Evolutionary conservation across 2,329 filamentous ascomycete genomes (phyloP), one percentile per base, ranked within the genome.

Genomic region (Gliomastix tumulicola): DNA sequence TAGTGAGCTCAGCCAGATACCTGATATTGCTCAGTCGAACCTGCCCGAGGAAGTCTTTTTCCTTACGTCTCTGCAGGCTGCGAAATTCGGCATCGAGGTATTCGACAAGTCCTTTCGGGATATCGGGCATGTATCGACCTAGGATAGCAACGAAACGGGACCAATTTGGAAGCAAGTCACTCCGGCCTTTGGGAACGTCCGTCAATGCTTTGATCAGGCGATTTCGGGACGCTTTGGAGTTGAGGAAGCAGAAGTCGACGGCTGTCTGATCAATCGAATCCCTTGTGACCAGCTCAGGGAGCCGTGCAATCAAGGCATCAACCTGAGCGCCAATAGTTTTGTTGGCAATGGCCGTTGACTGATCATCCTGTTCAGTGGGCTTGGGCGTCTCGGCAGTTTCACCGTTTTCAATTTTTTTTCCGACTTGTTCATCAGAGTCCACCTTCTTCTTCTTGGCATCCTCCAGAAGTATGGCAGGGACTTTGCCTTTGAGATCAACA

Each of bases 261-360:
- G 94, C 92, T 32, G 86, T 81, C 56, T 96, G 83, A 53, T 98
- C 92, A 37, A 96, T 87, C 35, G 80, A 70, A 35, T 98, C 94
- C 54, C 96, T 97, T 52, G 77, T 90, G 25, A 86, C 90, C 36
- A 98, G 68, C 42, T 97, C 90, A 0, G 89, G 88, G n/a, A 98
- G 72, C 17, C 88, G 82, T 17, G 88, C 76, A 21, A 98, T 69
- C 27, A 98, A 70, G 13, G 88, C 84, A 58, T 98, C 94, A 3
- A 98, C 92, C 57, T 98, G 92, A 4, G 92, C 90, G 34, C 92
- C 92, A 41, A 97, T 92, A 4, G 88, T 95, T 65, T 96, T 97
- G 68, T 97, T 98, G 21, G 85, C 88, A 53, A 98, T 97, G 2
- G 88, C 79, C n/a, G 79, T 94, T 4, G 90, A 96, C 54, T 85